phyloP scores from a whole-genome alignment of 371 early-diverging fungal genomes.

The Syncephalastrum monosporum region DNA sequence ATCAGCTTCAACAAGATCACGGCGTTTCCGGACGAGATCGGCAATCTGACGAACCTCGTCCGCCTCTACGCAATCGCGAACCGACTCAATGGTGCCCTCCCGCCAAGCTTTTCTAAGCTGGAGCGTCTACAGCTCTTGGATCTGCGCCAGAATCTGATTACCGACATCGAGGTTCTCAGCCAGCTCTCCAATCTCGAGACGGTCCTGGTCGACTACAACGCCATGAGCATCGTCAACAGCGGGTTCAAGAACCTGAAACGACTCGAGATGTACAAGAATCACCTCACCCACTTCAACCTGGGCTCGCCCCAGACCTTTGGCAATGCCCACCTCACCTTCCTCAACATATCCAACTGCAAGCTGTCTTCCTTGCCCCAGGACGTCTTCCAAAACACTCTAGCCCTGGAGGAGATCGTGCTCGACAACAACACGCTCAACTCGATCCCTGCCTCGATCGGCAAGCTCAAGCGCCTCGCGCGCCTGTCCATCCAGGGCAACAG shows the following conservation, averaged over 20 bases:
- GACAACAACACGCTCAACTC: constrained; percentile 76
- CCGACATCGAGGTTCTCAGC: constrained; percentile 61
- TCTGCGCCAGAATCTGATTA: constrained; percentile 71
- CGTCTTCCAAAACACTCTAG: constrained; percentile 59
- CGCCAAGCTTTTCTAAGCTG: constrained; percentile 61
- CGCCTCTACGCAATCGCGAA: constrained; percentile 77
- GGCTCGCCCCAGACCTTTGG: constrained; percentile 6
- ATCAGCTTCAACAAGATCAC: constrained; percentile 83
- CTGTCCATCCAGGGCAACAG: constrained; percentile 68
- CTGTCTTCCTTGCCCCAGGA: constrained; percentile 71
- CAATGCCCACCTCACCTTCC: constrained; percentile 29
- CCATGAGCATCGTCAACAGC: constrained; percentile 48
- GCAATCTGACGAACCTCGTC: constrained; percentile 61
- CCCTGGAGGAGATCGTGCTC: constrained; percentile 62
- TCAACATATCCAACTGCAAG: constrained; percentile 75
- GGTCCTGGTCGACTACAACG: constrained; percentile 72
- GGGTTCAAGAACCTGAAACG: constrained; percentile 44
- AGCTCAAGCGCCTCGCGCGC: constrained; percentile 48
- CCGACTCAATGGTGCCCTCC: constrained; percentile 66
- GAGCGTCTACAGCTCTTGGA: constrained; percentile 70
- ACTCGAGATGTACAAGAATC: constrained; percentile 60
- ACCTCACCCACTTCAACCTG: constrained; percentile 56
- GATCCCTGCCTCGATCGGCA: constrained; percentile 70
- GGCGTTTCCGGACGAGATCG: constrained; percentile 71
- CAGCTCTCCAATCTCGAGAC: constrained; percentile 60